Evolutionary conservation across 164 flowering plant species (phyloP).

Genomic region (Stephania japonica): DNA sequence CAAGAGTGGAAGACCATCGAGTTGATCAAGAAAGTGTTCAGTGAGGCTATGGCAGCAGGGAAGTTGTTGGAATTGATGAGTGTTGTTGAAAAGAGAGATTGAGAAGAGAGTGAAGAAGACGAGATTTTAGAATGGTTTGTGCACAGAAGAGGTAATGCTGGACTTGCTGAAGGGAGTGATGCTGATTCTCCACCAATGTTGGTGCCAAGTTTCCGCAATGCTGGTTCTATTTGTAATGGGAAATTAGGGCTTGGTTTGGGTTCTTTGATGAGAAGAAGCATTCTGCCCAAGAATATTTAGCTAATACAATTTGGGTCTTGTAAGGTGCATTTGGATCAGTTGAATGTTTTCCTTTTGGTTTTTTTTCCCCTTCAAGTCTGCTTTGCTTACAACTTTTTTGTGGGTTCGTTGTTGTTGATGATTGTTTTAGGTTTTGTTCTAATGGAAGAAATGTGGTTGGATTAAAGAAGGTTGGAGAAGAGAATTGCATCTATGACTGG

Average conservation of each 20-base stretch:
- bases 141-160: constrained; percentile 34
- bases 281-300: constrained; percentile 81
- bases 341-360: background rate
- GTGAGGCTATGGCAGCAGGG: constrained; percentile 19
- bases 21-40: constrained; percentile 40
- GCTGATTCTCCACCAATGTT: constrained; percentile 36
- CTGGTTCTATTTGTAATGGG: constrained; percentile 28
- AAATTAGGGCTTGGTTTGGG: constrained; percentile 41
- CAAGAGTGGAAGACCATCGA: constrained; percentile 7
- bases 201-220: constrained; percentile 21
- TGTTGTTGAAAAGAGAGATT: constrained; percentile 50
- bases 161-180: constrained; percentile 68
- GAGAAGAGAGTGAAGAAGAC: constrained; percentile 27
- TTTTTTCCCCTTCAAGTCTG: background rate
- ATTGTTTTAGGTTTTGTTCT: constrained; percentile 40
- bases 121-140: background rate
- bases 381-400: background rate
- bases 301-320: constrained; percentile 46
- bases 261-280: constrained; percentile 27
- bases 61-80: constrained; percentile 42
- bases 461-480: constrained; percentile 27
- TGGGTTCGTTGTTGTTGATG: background rate
- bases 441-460: constrained; percentile 25
- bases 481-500: constrained; percentile 54
- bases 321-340: constrained; percentile 40